These are phyloP conservation scores for Didymella segeticola DNA, from an alignment of 2,329 filamentous ascomycete species.

Conservation along the genomic window DNA sequence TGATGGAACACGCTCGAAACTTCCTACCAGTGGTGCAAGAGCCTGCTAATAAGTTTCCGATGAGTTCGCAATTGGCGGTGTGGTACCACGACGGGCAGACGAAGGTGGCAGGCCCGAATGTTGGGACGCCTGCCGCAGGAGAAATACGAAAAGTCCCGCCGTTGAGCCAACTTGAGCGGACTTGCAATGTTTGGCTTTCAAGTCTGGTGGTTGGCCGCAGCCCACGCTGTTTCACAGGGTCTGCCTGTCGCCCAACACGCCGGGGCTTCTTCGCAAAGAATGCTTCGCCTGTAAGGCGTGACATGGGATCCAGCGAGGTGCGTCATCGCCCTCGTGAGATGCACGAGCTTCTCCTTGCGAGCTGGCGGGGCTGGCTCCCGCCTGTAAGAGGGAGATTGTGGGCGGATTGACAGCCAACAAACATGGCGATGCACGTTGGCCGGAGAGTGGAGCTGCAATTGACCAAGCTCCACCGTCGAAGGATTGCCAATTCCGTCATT, in stretches of 20 bases:
- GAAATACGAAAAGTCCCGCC: slow-evolving; percentile 8
- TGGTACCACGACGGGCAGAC: slow-evolving; percentile 16
- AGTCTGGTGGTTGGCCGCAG: not conserved
- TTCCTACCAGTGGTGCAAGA: not conserved
- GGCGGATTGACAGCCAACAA: slow-evolving; percentile 19
- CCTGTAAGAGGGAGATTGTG: slow-evolving; percentile 3
- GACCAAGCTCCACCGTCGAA: slow-evolving; percentile 16
- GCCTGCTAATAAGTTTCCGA: slow-evolving; percentile 1
- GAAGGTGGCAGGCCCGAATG: slow-evolving; percentile 20
- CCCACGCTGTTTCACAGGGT: slow-evolving; percentile 6
- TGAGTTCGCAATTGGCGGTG: slow-evolving; percentile 28
- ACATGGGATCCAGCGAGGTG: slow-evolving; percentile 14
- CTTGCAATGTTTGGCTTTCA: not conserved
- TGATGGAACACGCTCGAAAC: slow-evolving; percentile 1
- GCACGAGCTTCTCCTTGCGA: slow-evolving; percentile 24
- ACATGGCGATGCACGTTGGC: slow-evolving; percentile 20
- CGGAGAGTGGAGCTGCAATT: slow-evolving; percentile 24
- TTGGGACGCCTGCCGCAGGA: slow-evolving; percentile 22
- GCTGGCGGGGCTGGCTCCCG: slow-evolving; percentile 25
- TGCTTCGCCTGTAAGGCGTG: slow-evolving; percentile 10
- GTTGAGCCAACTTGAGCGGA: slow-evolving; percentile 8
- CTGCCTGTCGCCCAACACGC: not conserved
- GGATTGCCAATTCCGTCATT: slow-evolving; percentile 26
- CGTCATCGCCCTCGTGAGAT: slow-evolving; percentile 17
- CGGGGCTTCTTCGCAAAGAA: slow-evolving; percentile 6